Base-by-base conservation (phyloP, 257 asterid genomes). In the Henckelia pumila region DNA sequence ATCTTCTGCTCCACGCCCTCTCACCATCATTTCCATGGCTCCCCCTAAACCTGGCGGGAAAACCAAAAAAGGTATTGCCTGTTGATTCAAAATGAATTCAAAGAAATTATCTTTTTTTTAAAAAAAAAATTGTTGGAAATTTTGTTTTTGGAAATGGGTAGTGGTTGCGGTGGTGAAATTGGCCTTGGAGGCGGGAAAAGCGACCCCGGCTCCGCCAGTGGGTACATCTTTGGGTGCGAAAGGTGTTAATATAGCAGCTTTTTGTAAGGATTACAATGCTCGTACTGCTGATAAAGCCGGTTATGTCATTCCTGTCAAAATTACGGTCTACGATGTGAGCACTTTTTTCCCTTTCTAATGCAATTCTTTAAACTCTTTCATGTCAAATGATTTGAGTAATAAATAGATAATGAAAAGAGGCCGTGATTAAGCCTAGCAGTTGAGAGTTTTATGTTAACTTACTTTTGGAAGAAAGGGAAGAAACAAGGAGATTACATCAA, bases 111-210 rank as follows among this genome's bases (percentile, higher is more conserved):
- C n/a, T n/a, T n/a, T n/a, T 64, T 20, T 40, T 29, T 37, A n/a
- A n/a, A n/a, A n/a, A n/a, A n/a, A n/a, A 35, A 6, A 37, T 59
- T 8, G 16, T 65, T 47, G 10, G 3, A 35, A 11, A 23, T 28
- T 24, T 14, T 20, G 5, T 6, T 67, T 56, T 53, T 19, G 29
- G 17, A 16, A 35, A 25, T 57, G 73, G 69, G 79, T 91, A 94
- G 99, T 94, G 74, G 89, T 90, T 65, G 99, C 88, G 64, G 28
- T 94, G 60, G 95, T 94, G 76, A 94, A 94, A 81, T 77, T 94
- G 87, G 99, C 99, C 49, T 82, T 94, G 70, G 97, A 94, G 82
- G 99, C 99, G 2, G 99, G 99, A 73, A 94, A 94, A 84, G 97
- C 99, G 33, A 91, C 99, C 0, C 99, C 99, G 14, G 96, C 97